Percentiles rank a stretch among this genome's conserved stretches.
Conservation (phyloP, 108 stramenopile species). For the Cylindrotheca closterium region DNA sequence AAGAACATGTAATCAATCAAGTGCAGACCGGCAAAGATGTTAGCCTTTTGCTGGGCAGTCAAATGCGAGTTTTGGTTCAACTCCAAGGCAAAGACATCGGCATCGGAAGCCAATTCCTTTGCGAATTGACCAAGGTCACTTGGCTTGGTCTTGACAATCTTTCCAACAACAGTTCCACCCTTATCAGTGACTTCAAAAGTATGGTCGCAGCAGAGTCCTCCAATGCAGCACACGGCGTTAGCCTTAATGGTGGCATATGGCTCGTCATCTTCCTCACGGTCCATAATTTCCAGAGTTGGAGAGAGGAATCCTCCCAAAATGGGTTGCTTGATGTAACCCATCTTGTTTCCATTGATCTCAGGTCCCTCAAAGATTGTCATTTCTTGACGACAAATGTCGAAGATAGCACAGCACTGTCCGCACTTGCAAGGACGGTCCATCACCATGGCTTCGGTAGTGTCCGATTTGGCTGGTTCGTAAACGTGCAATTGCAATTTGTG, state of each 20-base stretch:
- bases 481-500: constrained; percentile 22
- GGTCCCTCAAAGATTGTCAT: constrained; percentile 12
- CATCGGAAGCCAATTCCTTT: constrained; percentile 15
- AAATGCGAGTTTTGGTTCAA: not conserved
- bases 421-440: constrained; percentile 29
- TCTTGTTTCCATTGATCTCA: not conserved
- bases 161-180: constrained; percentile 7
- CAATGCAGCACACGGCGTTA: constrained; percentile 20
- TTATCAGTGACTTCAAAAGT: constrained; percentile 21
- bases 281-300: constrained; percentile 16
- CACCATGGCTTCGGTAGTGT: constrained; percentile 8
- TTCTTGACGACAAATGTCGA: constrained; percentile 16
- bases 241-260: constrained; percentile 14
- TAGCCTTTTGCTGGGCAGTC: constrained; percentile 8
- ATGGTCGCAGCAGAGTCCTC: constrained; percentile 28
- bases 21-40: constrained; percentile 12
- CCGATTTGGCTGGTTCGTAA: constrained; percentile 3
- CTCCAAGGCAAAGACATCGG: constrained; percentile 11
- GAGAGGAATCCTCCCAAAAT: constrained; percentile 6
- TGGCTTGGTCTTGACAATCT: constrained; percentile 21
- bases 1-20: constrained; percentile 22
- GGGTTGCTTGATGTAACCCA: constrained; percentile 13
- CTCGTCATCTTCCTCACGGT: constrained; percentile 8
- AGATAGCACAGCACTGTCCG: constrained; percentile 15
- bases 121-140: constrained; percentile 3